phyloP scores from a whole-genome alignment of 352 stramenopile species.

The Saprolegnia diclina region DNA sequence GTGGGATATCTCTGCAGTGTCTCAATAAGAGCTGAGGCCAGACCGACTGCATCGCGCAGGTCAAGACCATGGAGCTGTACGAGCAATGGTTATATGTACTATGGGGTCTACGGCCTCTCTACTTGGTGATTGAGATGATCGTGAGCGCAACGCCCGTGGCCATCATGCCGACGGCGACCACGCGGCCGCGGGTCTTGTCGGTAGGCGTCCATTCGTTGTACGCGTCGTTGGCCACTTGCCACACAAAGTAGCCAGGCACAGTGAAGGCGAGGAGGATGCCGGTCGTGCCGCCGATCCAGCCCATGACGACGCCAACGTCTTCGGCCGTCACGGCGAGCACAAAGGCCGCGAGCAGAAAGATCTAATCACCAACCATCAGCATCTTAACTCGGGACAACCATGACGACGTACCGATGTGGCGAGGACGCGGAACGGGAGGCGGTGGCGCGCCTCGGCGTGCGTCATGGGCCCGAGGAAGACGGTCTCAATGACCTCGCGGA shows the following conservation, averaged over 20 bases:
- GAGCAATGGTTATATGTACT: no score
- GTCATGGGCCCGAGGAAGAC: neutral
- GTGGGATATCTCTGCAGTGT: no score
- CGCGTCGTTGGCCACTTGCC: conserved; percentile 36
- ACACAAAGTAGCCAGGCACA: conserved; percentile 66
- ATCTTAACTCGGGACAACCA: neutral
- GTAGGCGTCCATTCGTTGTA: neutral
- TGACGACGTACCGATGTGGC: conserved; percentile 8
- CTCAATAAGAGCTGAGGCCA: no score
- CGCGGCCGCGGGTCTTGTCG: neutral
- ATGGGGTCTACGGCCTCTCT: neutral
- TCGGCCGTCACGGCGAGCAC: conserved; percentile 53
- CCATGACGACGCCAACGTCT: conserved; percentile 68
- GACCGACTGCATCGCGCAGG: no score
- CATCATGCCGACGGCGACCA: conserved; percentile 21
- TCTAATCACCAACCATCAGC: conserved; percentile 43
- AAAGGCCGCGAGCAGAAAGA: conserved; percentile 62
- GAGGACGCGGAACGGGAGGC: conserved; percentile 50
- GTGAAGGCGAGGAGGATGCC: conserved; percentile 69
- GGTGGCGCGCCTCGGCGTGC: neutral
- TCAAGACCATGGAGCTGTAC: no score
- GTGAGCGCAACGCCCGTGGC: conserved; percentile 15
- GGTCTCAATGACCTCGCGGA: conserved; percentile 47
- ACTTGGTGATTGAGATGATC: conserved; percentile 12
- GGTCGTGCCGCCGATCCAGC: conserved; percentile 63